phyloP scores from a whole-genome alignment of 1,284 basidiomycete genomes.

The Tilletia horrida region DNA sequence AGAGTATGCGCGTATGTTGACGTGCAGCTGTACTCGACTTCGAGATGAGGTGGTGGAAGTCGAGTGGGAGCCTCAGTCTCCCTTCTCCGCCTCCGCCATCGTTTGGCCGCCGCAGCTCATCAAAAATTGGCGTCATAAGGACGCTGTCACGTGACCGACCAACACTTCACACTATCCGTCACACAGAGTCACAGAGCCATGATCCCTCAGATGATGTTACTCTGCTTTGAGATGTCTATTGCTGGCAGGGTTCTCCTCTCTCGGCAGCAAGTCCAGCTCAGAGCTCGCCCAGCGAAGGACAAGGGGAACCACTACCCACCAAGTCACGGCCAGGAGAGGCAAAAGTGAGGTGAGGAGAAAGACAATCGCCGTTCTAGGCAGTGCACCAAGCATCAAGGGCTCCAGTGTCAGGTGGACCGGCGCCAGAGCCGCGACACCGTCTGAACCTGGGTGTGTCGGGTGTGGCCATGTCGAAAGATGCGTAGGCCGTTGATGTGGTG shows the following conservation, averaged over 20 bases:
- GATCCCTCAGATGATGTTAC: neutral
- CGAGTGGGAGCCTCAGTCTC: neutral
- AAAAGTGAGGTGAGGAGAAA: conserved; percentile 1
- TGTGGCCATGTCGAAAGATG: neutral
- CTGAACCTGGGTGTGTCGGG: neutral
- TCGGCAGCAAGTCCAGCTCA: neutral
- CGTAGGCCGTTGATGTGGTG: neutral
- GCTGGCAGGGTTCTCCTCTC: neutral
- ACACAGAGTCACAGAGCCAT: neutral
- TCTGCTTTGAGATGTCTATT: neutral
- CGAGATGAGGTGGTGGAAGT: conserved; percentile 4
- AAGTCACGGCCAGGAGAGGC: conserved; percentile 4
- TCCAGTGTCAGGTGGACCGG: conserved; percentile 11
- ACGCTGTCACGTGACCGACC: neutral
- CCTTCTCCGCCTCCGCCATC: neutral
- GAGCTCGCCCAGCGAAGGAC: neutral
- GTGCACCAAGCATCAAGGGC: conserved; percentile 1
- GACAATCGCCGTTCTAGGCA: conserved; percentile 7
- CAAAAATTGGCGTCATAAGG: neutral
- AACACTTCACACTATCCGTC: neutral
- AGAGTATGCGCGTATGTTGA: no score
- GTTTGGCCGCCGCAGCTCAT: neutral
- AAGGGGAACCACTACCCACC: conserved; percentile 8
- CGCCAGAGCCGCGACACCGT: neutral
- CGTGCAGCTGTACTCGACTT: no score